A percentile compares a stretch with the other conserved stretches of the same genome.
Evolutionary conservation across 768 basidiomycete genomes (phyloP).

Genomic region (Heimioporus sp.): DNA sequence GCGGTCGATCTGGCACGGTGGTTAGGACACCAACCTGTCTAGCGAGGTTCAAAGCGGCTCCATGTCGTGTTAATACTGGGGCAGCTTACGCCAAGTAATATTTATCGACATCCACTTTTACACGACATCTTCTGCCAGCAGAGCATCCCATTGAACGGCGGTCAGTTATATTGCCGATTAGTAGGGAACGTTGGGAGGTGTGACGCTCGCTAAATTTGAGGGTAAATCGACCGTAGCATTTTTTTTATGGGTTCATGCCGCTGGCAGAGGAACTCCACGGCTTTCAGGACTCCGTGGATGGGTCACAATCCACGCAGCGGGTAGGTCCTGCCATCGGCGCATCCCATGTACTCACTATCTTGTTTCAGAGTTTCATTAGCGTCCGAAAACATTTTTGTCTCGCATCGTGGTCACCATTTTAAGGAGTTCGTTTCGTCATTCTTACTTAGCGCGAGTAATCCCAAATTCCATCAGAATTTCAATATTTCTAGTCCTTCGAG

Average conservation of each 20-base stretch:
- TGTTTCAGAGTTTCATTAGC: conserved; percentile 12
- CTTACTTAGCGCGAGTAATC: neutral
- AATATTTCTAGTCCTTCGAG: neutral
- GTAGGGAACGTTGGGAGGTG: neutral
- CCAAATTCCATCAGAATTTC: neutral
- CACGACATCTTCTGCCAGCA: no score
- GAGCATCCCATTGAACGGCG: no score
- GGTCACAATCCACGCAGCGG: no score
- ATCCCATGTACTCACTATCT: no score
- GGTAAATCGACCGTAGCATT: neutral
- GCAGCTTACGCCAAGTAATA: no score
- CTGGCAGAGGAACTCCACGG: neutral
- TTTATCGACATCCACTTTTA: no score
- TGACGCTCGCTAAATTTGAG: no score
- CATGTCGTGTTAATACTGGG: no score
- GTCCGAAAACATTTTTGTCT: neutral
- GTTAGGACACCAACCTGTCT: no score
- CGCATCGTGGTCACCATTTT: neutral
- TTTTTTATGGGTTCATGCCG: neutral
- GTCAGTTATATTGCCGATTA: neutral
- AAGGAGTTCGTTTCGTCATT: neutral
- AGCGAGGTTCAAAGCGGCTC: no score
- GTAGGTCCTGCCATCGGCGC: no score
- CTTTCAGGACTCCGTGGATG: neutral
- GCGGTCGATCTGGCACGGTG: no score